Evolutionary conservation across 2,329 filamentous ascomycete species (phyloP).

Genomic region (Sphaerostilbella broomeana): DNA sequence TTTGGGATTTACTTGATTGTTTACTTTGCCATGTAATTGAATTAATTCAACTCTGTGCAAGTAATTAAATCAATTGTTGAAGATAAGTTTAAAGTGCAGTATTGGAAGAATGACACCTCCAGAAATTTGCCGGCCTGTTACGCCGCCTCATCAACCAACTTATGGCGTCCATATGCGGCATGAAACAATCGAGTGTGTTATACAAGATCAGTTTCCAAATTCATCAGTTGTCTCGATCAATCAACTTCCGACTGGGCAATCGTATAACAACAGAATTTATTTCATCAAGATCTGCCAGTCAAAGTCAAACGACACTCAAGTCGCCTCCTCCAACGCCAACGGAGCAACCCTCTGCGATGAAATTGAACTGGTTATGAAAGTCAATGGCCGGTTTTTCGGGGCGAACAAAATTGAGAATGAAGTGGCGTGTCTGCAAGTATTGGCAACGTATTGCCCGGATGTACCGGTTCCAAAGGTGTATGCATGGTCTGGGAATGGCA

Average conservation of each 20-base stretch:
- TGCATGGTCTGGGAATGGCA: constrained; percentile 19
- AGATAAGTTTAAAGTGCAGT: too few species aligned
- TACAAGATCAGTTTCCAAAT: constrained; percentile 11
- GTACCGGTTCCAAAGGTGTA: constrained; percentile 15
- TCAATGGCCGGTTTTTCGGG: constrained; percentile 18
- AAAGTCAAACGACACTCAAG: background rate
- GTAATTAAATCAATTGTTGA: too few species aligned
- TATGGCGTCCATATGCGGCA: constrained; percentile 15
- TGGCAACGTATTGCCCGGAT: constrained; percentile 16
- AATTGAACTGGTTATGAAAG: constrained; percentile 17
- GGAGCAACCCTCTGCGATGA: background rate
- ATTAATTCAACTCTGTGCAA: too few species aligned
- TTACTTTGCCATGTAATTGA: too few species aligned
- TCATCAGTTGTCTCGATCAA: constrained; percentile 7
- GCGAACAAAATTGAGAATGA: constrained; percentile 20
- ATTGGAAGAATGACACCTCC: too few species aligned
- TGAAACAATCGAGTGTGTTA: constrained; percentile 12
- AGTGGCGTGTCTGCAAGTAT: constrained; percentile 16
- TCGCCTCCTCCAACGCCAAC: background rate
- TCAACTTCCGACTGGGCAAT: constrained; percentile 13
- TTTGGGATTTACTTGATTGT: too few species aligned
- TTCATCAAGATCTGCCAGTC: constrained; percentile 13
- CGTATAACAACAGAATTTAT: constrained; percentile 21
- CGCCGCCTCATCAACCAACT: constrained; percentile 17
- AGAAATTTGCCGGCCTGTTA: too few species aligned